Evolutionary conservation across 495 filamentous ascomycete genomes (phyloP).

Genomic region (Tuber borchii): DNA sequence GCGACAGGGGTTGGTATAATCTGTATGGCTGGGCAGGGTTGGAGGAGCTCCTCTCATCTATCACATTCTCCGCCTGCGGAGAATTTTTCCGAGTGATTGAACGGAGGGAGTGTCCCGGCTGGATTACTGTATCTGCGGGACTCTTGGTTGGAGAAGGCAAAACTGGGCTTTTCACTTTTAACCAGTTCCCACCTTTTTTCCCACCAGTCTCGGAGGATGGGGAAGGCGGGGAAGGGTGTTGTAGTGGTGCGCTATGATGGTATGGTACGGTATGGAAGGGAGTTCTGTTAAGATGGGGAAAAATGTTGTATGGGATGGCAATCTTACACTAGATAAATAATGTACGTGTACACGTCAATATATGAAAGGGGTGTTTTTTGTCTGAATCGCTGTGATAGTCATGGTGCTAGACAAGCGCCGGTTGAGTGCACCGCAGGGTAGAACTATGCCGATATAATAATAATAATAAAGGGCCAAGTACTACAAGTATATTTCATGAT

Average conservation of each 20-base stretch:
- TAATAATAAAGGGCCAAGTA: neutral
- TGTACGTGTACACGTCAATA: neutral
- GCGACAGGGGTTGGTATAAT: neutral
- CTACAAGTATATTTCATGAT: neutral
- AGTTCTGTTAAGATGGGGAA: neutral
- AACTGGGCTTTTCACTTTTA: neutral
- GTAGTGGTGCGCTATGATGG: neutral
- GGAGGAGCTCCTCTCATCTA: neutral
- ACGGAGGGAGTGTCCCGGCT: neutral
- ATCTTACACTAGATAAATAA: neutral
- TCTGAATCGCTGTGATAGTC: neutral
- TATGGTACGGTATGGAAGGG: neutral
- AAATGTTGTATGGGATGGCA: neutral
- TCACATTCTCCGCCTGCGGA: neutral
- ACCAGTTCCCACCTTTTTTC: neutral
- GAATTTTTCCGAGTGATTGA: neutral
- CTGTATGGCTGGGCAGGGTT: neutral
- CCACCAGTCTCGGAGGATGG: neutral
- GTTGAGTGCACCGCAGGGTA: neutral
- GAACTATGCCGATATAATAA: neutral
- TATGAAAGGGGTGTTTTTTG: neutral
- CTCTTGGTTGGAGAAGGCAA: neutral
- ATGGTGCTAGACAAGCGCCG: neutral
- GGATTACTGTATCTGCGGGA: neutral
- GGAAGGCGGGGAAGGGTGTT: neutral